phyloP scores from a whole-genome alignment of 148 eudicot species.

The Rhododendron griersonianum region DNA sequence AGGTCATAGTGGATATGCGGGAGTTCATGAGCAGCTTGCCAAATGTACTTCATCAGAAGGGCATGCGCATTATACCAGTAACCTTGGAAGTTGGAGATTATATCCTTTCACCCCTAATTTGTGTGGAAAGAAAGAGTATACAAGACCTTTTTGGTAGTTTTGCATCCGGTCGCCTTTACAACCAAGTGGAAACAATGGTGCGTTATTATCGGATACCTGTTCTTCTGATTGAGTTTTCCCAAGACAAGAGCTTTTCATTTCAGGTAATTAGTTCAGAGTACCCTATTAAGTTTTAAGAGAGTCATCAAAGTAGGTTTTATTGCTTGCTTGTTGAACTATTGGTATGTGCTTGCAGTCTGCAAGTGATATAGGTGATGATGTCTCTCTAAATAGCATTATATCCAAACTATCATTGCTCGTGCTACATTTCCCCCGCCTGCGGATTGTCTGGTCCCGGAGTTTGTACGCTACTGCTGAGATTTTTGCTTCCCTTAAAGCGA shows the following conservation, averaged over 20 bases:
- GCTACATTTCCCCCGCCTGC: conserved; percentile 95
- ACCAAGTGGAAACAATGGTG: conserved; percentile 93
- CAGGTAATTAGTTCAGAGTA: conserved; percentile 52
- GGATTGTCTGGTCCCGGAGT: conserved; percentile 98
- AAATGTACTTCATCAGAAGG: conserved; percentile 97
- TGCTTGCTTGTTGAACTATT: neutral
- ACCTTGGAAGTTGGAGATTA: conserved; percentile 98
- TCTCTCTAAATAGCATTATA: conserved; percentile 78
- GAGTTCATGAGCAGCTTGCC: conserved; percentile 99
- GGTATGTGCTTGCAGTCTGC: conserved; percentile 55
- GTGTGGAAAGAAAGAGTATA: conserved; percentile 97
- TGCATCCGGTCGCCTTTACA: conserved; percentile 82
- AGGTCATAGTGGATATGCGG: conserved; percentile 99
- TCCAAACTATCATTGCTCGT: conserved; percentile 88
- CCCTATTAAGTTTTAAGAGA: neutral
- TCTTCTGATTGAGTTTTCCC: conserved; percentile 93
- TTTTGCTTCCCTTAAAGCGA: conserved; percentile 82
- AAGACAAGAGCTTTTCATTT: conserved; percentile 98
- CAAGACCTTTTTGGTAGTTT: conserved; percentile 96
- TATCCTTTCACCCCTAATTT: conserved; percentile 85
- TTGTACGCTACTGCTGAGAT: conserved; percentile 97
- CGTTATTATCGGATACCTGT: conserved; percentile 92
- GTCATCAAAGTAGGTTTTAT: neutral
- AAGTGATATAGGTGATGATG: conserved; percentile 92
- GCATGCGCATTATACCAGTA: conserved; percentile 92